A percentile compares a stretch with the other conserved stretches of the same genome.
phyloP scores from a whole-genome alignment of 2,329 filamentous ascomycete species.

The Xylariaceae sp. region DNA sequence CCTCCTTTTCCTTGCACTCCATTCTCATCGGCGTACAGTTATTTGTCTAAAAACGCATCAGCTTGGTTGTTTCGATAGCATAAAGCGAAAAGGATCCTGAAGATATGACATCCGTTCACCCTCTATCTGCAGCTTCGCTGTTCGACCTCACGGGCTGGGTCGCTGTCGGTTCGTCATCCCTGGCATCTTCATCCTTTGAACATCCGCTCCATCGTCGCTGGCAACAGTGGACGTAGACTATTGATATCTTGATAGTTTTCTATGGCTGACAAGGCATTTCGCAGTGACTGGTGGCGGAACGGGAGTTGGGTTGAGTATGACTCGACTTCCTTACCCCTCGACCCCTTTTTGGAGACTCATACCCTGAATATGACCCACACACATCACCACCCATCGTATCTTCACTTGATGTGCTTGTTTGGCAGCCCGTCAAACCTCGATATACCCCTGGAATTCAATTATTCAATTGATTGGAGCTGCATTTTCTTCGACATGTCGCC shows the following conservation, averaged over 20 bases:
- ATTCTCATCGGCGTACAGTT: no score
- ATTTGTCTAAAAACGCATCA: no score
- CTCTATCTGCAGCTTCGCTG: slow-evolving; percentile 25
- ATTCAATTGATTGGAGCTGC: no score
- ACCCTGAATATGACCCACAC: no score
- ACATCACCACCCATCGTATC: no score
- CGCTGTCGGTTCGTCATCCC: slow-evolving; percentile 23
- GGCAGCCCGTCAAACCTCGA: no score
- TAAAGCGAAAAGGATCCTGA: neutral
- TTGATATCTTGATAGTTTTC: no score
- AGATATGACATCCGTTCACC: slow-evolving; percentile 23
- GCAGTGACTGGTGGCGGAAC: slow-evolving; percentile 28
- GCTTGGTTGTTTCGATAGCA: no score
- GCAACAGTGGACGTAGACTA: neutral
- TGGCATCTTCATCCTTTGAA: slow-evolving; percentile 5
- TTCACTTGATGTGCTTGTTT: no score
- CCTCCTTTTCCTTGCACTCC: no score
- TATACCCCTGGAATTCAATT: no score
- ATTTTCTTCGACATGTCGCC: neutral
- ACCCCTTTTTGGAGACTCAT: neutral
- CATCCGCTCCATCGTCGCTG: neutral
- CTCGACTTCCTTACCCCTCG: neutral
- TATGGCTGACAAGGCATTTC: neutral
- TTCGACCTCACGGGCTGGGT: slow-evolving; percentile 26
- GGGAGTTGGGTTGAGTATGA: slow-evolving; percentile 26